These are phyloP conservation scores for Fusarium sambucinum DNA, from an alignment of 2,329 filamentous ascomycete genomes.

Conservation along the genomic window DNA sequence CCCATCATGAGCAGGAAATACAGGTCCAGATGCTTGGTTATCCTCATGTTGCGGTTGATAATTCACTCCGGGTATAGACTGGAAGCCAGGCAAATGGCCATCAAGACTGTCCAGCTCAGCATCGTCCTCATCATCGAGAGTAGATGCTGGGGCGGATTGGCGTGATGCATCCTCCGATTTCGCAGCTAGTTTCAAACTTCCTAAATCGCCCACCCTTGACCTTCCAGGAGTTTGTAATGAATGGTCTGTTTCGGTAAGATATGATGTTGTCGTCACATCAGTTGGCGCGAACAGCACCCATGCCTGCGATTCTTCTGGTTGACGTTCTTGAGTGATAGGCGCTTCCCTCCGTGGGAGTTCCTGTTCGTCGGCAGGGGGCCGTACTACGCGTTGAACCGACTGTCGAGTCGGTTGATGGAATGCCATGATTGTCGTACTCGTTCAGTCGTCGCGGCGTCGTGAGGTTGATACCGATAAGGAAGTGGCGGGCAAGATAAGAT, in stretches of 20 bases:
- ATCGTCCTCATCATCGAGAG: constrained; percentile 69
- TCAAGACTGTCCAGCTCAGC: constrained; percentile 92
- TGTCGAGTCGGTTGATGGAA: constrained; percentile 71
- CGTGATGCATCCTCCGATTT: constrained; percentile 66
- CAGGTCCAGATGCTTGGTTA: constrained; percentile 67
- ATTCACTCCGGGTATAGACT: constrained; percentile 64
- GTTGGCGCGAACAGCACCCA: constrained; percentile 96
- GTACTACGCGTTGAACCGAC: constrained; percentile 62
- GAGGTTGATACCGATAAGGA: constrained; percentile 42
- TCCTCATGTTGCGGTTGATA: constrained; percentile 40
- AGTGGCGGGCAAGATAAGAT: constrained; percentile 45
- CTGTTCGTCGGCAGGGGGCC: constrained; percentile 56
- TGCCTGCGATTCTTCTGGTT: constrained; percentile 82
- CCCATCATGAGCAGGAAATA: constrained; percentile 93
- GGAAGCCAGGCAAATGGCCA: constrained; percentile 89
- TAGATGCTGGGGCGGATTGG: constrained; percentile 55
- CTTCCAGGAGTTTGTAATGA: constrained; percentile 74
- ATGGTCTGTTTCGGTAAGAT: constrained; percentile 75
- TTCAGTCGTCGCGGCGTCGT: constrained; percentile 22
- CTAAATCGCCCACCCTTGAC: constrained; percentile 83
- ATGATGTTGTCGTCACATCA: constrained; percentile 71
- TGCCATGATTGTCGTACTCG: constrained; percentile 58
- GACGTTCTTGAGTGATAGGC: constrained; percentile 50
- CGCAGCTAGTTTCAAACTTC: constrained; percentile 78
- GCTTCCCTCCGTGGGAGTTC: constrained; percentile 46